phyloP scores from a whole-genome alignment of 306 rosid genomes.

The Vigna unguiculata region DNA sequence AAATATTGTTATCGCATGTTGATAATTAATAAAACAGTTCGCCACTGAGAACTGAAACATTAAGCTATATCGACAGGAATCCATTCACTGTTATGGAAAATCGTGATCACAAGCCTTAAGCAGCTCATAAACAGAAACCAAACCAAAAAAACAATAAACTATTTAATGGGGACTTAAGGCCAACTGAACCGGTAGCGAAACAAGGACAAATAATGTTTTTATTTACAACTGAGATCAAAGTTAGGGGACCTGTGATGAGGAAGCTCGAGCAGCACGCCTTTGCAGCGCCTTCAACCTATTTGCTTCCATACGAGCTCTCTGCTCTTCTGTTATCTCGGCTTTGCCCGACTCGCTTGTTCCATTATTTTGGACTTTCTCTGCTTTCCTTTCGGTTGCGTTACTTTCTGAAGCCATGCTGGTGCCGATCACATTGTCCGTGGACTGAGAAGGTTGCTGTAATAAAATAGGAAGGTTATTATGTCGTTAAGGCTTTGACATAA shows the following conservation, averaged over 20 bases:
- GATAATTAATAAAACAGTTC: not conserved
- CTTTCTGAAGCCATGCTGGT: constrained; percentile 36
- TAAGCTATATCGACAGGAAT: constrained; percentile 6
- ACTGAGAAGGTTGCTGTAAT: constrained; percentile 61
- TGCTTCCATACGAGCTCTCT: constrained; percentile 84
- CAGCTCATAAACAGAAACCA: constrained; percentile 18
- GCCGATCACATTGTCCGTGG: constrained; percentile 9
- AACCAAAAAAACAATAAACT: constrained; percentile 3
- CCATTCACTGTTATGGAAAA: not conserved
- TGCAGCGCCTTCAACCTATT: constrained; percentile 89
- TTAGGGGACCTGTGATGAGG: constrained; percentile 48
- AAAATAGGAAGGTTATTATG: constrained; percentile 31
- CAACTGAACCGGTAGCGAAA: constrained; percentile 20
- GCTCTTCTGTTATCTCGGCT: constrained; percentile 70
- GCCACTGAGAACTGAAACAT: constrained; percentile 6
- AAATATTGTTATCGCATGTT: too few relatives aligned
- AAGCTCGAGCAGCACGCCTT: constrained; percentile 73
- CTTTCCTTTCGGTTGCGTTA: constrained; percentile 31
- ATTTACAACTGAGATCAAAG: constrained; percentile 26
- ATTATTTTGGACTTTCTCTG: constrained; percentile 47
- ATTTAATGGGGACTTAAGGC: constrained; percentile 2
- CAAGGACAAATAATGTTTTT: not conserved
- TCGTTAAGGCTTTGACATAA: not conserved
- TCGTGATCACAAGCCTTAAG: not conserved
- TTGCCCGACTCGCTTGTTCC: constrained; percentile 44